Evolutionary conservation across 306 rosid species (phyloP), one percentile per base, ranked within the genome.

Genomic region (Hippophae rhamnoides): DNA sequence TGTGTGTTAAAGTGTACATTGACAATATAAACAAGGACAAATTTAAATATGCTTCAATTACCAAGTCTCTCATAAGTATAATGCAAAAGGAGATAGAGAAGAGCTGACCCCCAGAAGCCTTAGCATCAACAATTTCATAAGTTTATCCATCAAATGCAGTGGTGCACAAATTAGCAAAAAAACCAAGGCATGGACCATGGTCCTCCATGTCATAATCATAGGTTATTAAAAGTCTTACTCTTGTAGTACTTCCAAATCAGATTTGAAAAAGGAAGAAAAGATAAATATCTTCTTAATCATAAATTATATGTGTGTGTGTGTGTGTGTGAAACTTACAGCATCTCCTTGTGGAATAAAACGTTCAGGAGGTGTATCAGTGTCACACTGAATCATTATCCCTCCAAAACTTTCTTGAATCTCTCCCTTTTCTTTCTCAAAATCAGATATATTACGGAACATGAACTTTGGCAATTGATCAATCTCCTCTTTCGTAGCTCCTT

Each of bases 401-500:
- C 84, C 83, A 7, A 61, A 76, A 44, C 86, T 74, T 75, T 82
- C 93, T 75, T 78, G 81, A 57, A 75, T 66, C 72, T 80, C 84
- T 8, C 75, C 78, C 48, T 73, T 74, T 27, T 68, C 81, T 72
- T 79, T 78, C 71, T 79, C 78, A 52, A 65, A 43, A 55, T 87
- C 89, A 46, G 76, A 71, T 61, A 74, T 51, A 51, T 62, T 72
- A 31, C 65, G 74, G 57, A 81, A 92, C 67, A 58, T 81, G 74
- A 76, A 92, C 76, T 85, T 87, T 41, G 95, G 95, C 66, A 92
- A 64, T 76, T 62, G 86, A 41, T 85, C 84, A 2, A 92, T 85
- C 69, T 92, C 96, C 68, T 83, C 99, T 75, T 65, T 72, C 12
- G 95, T 85, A 43, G 99, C 96, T 65, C 99, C 98, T 69, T 92